A percentile compares a stretch with the other conserved stretches of the same genome.
Evolutionary conservation across 495 filamentous ascomycete species (phyloP).

Genomic region (Tuber indicum): DNA sequence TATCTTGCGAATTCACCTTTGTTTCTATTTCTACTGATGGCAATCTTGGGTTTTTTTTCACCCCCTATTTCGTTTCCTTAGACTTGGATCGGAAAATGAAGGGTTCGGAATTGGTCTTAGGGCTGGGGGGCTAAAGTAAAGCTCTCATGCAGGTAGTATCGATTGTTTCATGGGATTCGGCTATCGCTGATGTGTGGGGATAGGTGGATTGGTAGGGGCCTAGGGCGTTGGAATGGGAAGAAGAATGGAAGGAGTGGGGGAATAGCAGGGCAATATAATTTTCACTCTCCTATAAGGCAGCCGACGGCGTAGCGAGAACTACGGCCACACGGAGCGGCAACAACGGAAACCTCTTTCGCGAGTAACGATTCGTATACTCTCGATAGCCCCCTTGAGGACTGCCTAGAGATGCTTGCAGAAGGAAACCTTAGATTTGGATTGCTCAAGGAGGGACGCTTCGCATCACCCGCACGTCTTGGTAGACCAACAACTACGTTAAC

Average conservation of each 20-base stretch:
- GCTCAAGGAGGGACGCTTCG: neutral
- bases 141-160: neutral
- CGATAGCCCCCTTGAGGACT: neutral
- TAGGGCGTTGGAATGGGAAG: neutral
- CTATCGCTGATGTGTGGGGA: neutral
- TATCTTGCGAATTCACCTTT: conserved; percentile 20
- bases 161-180: neutral
- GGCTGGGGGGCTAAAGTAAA: neutral
- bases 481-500: neutral
- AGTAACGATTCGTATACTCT: neutral
- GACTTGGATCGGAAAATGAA: neutral
- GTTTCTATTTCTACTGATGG: conserved; percentile 18
- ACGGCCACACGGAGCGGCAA: neutral
- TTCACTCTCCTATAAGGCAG: neutral
- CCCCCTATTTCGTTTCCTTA: conserved; percentile 1
- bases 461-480: neutral
- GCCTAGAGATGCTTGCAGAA: neutral
- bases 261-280: neutral
- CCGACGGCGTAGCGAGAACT: neutral
- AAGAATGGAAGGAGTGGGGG: neutral
- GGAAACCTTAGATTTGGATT: neutral
- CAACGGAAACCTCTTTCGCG: neutral
- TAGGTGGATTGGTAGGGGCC: neutral
- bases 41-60: conserved; percentile 12
- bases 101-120: neutral